Evolutionary conservation across 331 rosid species (phyloP).

Genomic region (Acacia concinna): DNA sequence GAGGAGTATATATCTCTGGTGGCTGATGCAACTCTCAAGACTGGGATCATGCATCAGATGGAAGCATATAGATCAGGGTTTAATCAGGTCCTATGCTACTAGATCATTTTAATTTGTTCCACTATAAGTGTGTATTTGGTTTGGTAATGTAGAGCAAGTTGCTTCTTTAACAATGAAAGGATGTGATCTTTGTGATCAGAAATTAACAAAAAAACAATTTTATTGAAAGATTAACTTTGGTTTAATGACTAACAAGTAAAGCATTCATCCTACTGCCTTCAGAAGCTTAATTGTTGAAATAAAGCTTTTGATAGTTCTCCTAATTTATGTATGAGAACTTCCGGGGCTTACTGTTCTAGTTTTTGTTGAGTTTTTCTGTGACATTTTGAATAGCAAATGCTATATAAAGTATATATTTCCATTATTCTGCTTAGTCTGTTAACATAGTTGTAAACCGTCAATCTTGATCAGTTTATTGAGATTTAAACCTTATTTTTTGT

Average conservation of each 20-base stretch:
- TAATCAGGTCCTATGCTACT: constrained; percentile 67
- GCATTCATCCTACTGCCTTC: constrained; percentile 2
- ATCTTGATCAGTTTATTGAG: constrained; percentile 4
- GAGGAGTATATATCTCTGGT: constrained; percentile 84
- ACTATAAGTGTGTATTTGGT: constrained; percentile 14
- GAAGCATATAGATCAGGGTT: constrained; percentile 95
- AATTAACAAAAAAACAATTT: not conserved
- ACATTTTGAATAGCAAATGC: not conserved
- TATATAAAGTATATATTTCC: not conserved
- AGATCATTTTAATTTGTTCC: not conserved
- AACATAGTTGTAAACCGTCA: not conserved
- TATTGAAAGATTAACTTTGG: constrained; percentile 5
- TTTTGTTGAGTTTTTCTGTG: not conserved
- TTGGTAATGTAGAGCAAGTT: constrained; percentile 4
- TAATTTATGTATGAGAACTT: not conserved
- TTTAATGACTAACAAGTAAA: not conserved
- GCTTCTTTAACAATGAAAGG: not conserved
- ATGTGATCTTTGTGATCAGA: not conserved
- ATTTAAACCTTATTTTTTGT: constrained; percentile 15
- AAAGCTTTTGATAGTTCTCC: not conserved
- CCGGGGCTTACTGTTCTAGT: not conserved
- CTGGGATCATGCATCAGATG: constrained; percentile 78
- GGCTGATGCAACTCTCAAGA: constrained; percentile 84
- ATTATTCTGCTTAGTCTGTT: not conserved
- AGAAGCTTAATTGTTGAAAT: not conserved